phyloP scores from a whole-genome alignment of 495 filamentous ascomycete species.

The Xylaria castorea region DNA sequence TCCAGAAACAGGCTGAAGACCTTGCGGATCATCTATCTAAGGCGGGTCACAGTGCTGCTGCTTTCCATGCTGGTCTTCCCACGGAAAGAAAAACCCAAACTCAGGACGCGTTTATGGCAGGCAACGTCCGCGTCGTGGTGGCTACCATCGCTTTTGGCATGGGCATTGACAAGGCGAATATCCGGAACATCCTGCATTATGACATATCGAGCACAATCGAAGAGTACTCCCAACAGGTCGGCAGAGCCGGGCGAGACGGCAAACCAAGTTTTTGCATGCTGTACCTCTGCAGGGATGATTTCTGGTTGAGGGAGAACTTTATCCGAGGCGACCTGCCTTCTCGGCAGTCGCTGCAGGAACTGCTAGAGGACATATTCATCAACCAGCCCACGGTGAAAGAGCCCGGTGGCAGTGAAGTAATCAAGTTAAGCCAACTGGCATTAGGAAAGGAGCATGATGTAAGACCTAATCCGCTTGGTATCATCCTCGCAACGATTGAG shows the following conservation, averaged over 20 bases:
- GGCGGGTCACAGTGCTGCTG: conserved; percentile 48
- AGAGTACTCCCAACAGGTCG: conserved; percentile 66
- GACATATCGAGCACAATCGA: conserved; percentile 61
- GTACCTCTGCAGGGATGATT: conserved; percentile 59
- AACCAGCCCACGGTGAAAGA: conserved; percentile 29
- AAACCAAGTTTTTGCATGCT: conserved; percentile 59
- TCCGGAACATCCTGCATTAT: conserved; percentile 65
- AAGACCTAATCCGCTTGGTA: conserved; percentile 46
- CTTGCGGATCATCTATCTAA: conserved; percentile 46
- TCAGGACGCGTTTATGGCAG: conserved; percentile 62
- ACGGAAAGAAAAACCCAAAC: conserved; percentile 46
- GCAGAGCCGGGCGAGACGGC: conserved; percentile 63
- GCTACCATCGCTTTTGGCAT: conserved; percentile 69
- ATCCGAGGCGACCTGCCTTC: conserved; percentile 63
- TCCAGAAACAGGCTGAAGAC: conserved; percentile 56
- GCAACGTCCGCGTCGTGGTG: conserved; percentile 55
- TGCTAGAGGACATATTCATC: conserved; percentile 61
- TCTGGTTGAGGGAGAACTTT: conserved; percentile 60
- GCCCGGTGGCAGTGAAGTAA: conserved; percentile 45
- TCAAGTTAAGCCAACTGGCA: conserved; percentile 49
- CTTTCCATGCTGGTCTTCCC: conserved; percentile 63
- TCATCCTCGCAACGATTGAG: conserved; percentile 61
- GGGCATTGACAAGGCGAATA: conserved; percentile 65
- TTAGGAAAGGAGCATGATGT: conserved; percentile 55
- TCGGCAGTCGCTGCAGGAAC: conserved; percentile 46